phyloP scores from a whole-genome alignment of 2,329 filamentous ascomycete genomes.

The Zasmidium citrigriseum region DNA sequence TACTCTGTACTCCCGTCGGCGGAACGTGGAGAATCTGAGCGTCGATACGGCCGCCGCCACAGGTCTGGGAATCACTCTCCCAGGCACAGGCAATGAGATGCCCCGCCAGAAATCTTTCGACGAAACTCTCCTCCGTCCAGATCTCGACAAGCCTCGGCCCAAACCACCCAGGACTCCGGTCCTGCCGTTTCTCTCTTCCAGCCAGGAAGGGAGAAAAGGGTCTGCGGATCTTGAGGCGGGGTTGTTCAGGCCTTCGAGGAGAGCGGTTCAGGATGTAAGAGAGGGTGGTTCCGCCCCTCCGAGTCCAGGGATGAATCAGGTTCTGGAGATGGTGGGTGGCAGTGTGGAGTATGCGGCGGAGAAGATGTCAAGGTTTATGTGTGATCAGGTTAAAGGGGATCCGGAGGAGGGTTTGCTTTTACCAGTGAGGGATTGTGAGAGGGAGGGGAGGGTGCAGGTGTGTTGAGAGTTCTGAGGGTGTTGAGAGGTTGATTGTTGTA shows the following conservation, averaged over 20 bases:
- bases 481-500: no score
- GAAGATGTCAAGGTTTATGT: slow-evolving; percentile 21
- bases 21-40: neutral
- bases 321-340: slow-evolving; percentile 20
- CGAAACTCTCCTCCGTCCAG: neutral
- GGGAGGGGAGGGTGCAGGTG: slow-evolving; percentile 10
- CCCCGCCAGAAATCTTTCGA: neutral
- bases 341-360: slow-evolving; percentile 24
- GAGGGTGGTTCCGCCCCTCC: neutral
- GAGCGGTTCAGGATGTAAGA: neutral
- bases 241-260: neutral
- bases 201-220: neutral
- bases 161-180: slow-evolving; percentile 5
- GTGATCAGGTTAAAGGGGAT: slow-evolving; percentile 22
- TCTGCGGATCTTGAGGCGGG: slow-evolving; percentile 4
- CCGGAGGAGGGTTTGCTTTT: slow-evolving; percentile 30
- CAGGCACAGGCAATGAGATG: no score
- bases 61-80: neutral
- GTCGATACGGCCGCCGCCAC: neutral
- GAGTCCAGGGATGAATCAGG: neutral
- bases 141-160: neutral
- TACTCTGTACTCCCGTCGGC: neutral
- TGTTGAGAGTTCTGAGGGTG: neutral
- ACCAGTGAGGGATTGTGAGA: slow-evolving; percentile 24
- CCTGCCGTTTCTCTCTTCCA: neutral